Evolutionary conservation across 2,329 filamentous ascomycete genomes (phyloP).

Genomic region (Diaporthe eres): DNA sequence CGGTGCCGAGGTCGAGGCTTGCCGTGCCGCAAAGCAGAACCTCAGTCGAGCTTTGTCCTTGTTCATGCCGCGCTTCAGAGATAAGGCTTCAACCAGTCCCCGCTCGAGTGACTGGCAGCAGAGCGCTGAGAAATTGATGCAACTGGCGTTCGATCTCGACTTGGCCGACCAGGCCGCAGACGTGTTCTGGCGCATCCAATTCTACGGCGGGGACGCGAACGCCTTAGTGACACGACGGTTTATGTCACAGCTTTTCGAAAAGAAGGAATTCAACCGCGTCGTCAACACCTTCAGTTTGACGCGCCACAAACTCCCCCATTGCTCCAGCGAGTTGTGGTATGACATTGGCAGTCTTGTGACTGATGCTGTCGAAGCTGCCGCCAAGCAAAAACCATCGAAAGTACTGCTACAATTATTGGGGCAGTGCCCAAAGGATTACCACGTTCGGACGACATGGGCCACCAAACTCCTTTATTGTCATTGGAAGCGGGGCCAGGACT

Average conservation of each 20-base stretch:
- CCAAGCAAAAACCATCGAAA: slow-evolving; percentile 47
- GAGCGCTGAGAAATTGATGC: slow-evolving; percentile 37
- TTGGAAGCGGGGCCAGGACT: slow-evolving; percentile 51
- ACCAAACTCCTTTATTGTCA: slow-evolving; percentile 53
- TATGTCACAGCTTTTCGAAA: slow-evolving; percentile 49
- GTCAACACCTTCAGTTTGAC: slow-evolving; percentile 52
- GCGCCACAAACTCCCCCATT: slow-evolving; percentile 46
- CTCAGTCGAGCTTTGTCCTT: slow-evolving; percentile 49
- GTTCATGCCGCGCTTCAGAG: slow-evolving; percentile 50
- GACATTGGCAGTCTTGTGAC: slow-evolving; percentile 51
- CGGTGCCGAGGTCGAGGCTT: background rate
- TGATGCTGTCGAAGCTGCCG: slow-evolving; percentile 49
- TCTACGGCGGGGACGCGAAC: slow-evolving; percentile 44
- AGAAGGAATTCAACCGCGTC: slow-evolving; percentile 49
- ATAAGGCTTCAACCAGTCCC: slow-evolving; percentile 39
- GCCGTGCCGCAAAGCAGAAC: slow-evolving; percentile 20
- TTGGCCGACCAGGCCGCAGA: slow-evolving; percentile 44
- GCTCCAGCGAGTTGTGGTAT: slow-evolving; percentile 31
- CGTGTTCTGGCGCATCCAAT: slow-evolving; percentile 52
- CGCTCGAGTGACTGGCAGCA: slow-evolving; percentile 35
- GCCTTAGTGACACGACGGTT: slow-evolving; percentile 50
- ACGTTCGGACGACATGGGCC: slow-evolving; percentile 54
- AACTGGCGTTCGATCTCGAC: slow-evolving; percentile 47
- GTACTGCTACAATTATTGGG: slow-evolving; percentile 50
- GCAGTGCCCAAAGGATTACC: slow-evolving; percentile 43